A percentile compares a stretch with the other conserved stretches of the same genome.
These are phyloP conservation scores for Candida chilensis DNA, from an alignment of 805 yeast genomes.

Conservation along the genomic window DNA sequence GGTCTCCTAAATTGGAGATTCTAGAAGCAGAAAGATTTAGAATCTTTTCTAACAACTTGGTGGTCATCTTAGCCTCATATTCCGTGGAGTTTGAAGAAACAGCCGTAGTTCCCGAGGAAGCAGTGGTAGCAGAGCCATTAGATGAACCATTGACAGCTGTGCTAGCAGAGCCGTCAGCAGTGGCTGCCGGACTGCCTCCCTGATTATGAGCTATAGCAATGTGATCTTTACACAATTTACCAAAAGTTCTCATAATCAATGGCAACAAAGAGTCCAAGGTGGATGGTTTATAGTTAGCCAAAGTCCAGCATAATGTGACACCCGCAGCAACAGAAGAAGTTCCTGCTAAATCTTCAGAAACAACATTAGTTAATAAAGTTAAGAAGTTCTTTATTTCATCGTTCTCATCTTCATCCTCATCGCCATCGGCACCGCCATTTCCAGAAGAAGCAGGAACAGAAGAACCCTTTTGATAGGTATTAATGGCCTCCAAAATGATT, in stretches of 20 bases:
- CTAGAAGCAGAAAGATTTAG: slow-evolving; percentile 72
- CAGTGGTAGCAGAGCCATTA: slow-evolving; percentile 7
- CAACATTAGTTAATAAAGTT: slow-evolving; percentile 50
- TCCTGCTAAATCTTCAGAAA: slow-evolving; percentile 70
- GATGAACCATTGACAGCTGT: slow-evolving; percentile 3
- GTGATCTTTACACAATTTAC: slow-evolving; percentile 85
- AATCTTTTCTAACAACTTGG: slow-evolving; percentile 66
- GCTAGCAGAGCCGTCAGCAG: slow-evolving; percentile 6
- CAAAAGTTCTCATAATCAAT: slow-evolving; percentile 75
- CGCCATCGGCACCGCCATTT: slow-evolving; percentile 14
- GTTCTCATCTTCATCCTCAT: slow-evolving; percentile 44
- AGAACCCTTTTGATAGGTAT: slow-evolving; percentile 23
- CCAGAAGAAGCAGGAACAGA: no score
- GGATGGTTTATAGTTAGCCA: slow-evolving; percentile 66
- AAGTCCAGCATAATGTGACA: slow-evolving; percentile 73
- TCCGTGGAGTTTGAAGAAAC: slow-evolving; percentile 34
- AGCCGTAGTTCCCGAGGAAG: slow-evolving; percentile 8
- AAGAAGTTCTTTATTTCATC: slow-evolving; percentile 60
- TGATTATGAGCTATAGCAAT: slow-evolving; percentile 50
- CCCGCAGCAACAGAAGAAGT: slow-evolving; percentile 82
- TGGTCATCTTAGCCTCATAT: slow-evolving; percentile 73
- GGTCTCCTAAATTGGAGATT: slow-evolving; percentile 85
- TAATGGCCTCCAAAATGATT: slow-evolving; percentile 61
- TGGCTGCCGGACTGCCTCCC: slow-evolving; percentile 17
- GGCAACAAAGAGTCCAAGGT: slow-evolving; percentile 71